phyloP scores from a whole-genome alignment of 2,329 filamentous ascomycete species.

The Cytospora piceicola region DNA sequence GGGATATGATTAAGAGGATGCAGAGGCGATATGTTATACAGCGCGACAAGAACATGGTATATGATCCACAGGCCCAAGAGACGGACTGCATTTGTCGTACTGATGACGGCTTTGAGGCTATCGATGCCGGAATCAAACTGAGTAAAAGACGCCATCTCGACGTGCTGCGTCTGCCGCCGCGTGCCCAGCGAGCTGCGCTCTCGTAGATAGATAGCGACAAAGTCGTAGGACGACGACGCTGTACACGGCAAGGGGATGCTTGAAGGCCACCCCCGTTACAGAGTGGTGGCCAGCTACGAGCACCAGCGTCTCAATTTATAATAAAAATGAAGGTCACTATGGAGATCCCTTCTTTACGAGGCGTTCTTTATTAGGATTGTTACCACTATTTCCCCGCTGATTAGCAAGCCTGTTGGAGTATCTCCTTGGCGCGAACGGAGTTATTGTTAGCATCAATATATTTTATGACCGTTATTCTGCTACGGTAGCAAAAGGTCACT shows the following conservation, averaged over 20 bases:
- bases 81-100: background rate
- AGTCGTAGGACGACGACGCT: background rate
- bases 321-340: background rate
- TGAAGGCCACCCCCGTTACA: background rate
- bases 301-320: background rate
- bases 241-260: background rate
- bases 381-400: background rate
- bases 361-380: background rate
- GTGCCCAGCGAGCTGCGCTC: background rate
- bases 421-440: background rate
- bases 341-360: background rate
- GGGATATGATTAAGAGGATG: slow-evolving; percentile 11
- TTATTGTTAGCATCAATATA: background rate
- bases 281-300: background rate
- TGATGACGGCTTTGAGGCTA: background rate
- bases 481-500: background rate
- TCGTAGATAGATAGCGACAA: background rate
- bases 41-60: background rate
- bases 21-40: slow-evolving; percentile 18
- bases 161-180: background rate
- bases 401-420: background rate
- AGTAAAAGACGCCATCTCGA: background rate
- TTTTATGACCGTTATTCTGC: too few relatives aligned
- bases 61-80: background rate
- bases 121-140: background rate